Conservation (phyloP, 139 green algal species). For the Picochlorum sp. region DNA sequence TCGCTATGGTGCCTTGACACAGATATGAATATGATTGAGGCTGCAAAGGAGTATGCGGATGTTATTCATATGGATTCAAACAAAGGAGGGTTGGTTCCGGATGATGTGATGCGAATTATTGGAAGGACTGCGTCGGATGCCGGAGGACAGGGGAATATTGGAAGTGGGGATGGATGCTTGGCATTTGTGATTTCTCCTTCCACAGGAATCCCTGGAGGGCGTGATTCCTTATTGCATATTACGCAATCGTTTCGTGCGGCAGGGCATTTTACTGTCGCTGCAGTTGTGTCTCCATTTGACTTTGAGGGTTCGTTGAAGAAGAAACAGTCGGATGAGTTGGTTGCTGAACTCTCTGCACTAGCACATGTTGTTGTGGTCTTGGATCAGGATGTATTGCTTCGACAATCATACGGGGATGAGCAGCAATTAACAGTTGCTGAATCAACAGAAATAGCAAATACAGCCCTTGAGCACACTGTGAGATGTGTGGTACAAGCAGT, state of each 20-base stretch:
- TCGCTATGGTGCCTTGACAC: slow-evolving; percentile 38
- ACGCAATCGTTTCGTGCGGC: slow-evolving; percentile 45
- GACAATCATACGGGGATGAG: slow-evolving; percentile 16
- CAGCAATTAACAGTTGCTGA: slow-evolving; percentile 62
- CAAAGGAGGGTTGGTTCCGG: neutral
- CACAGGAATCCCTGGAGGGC: slow-evolving; percentile 45
- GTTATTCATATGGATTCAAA: slow-evolving; percentile 2
- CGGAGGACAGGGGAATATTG: slow-evolving; percentile 38
- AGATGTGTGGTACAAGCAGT: slow-evolving; percentile 59
- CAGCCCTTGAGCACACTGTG: slow-evolving; percentile 66
- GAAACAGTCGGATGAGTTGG: slow-evolving; percentile 48
- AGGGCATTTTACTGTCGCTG: slow-evolving; percentile 64
- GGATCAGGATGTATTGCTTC: slow-evolving; percentile 37
- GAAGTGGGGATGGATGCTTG: slow-evolving; percentile 24
- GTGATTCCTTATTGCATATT: slow-evolving; percentile 41
- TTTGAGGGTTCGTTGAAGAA: slow-evolving; percentile 61
- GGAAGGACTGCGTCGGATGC: slow-evolving; percentile 31
- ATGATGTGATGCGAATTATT: slow-evolving; percentile 27
- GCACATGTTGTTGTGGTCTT: slow-evolving; percentile 55
- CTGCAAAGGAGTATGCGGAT: slow-evolving; percentile 5
- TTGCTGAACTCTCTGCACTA: slow-evolving; percentile 42
- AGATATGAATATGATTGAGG: slow-evolving; percentile 26
- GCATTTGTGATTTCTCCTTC: slow-evolving; percentile 55
- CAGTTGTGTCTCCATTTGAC: slow-evolving; percentile 59
- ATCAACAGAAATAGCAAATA: slow-evolving; percentile 67